Evolutionary conservation across 129 eudicot species (phyloP).

Genomic region (Rutidosis leptorrhynchoides): DNA sequence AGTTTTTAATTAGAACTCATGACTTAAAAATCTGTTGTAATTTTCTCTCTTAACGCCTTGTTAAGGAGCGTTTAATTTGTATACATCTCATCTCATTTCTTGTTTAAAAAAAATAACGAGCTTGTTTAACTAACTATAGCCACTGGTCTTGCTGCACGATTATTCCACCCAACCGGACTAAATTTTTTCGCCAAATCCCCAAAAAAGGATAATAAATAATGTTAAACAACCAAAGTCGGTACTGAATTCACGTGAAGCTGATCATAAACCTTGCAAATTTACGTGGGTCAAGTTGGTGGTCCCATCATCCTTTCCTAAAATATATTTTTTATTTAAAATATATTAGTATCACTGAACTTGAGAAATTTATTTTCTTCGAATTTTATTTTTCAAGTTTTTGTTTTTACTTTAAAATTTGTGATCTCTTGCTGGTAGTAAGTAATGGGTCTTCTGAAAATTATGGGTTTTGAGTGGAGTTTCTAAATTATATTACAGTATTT

Average conservation of each 20-base stretch:
- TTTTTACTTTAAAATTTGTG: not conserved
- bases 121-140: too few species aligned
- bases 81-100: too few species aligned
- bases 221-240: constrained; percentile 13
- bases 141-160: too few species aligned
- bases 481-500: not conserved
- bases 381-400: not conserved
- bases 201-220: constrained; percentile 11
- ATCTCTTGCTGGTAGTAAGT: constrained; percentile 1
- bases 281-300: constrained; percentile 8
- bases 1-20: too few species aligned
- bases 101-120: too few species aligned
- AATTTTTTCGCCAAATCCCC: not conserved
- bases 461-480: constrained; percentile 13
- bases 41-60: too few species aligned
- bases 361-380: not conserved
- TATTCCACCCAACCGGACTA: constrained; percentile 1
- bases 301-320: constrained; percentile 22
- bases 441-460: not conserved
- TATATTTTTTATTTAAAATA: not conserved
- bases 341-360: not conserved
- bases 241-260: constrained; percentile 11
- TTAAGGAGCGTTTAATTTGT: too few species aligned
- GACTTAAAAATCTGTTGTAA: too few species aligned
- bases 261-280: constrained; percentile 15